Base-by-base conservation (phyloP, 257 asterid species). In the Prunella vulgaris region DNA sequence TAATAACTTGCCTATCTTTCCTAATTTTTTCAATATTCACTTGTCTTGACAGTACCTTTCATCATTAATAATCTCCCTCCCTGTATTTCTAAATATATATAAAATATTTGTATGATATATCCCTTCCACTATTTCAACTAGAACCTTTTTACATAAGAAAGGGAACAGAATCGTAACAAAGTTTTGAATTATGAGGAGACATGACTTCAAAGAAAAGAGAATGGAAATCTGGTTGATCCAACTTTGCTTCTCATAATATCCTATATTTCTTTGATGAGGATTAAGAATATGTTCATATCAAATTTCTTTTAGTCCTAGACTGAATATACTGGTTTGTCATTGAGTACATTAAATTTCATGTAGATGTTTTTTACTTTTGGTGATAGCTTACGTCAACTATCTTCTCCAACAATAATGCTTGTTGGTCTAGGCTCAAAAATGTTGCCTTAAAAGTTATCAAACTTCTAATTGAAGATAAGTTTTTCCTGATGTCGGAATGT, bases 1-100 rank as follows among this genome's bases (percentile, higher is more conserved):
- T 49, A 42, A 8, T 61, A 59, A 40, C 28, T 30, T 69, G 17
- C 21, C 62, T 60, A 64, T 76, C 73, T 61, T 51, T 58, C 22
- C 46, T 46, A 22, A 22, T 21, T 17, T 21, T 17, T 60, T 8
- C 12, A 54, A 62, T 20, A 35, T 56, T 21, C 1, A 46, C 52
- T 2, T 15, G 59, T 44, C 60, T 18, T 30, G 52, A 56, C 27
- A 7, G 59, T 64, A 21, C 51, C 57, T 54, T 46, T 40, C 60
- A 28, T 54, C 60, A 25, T 51, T 21, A 49, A 67, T 53, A 44
- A 17, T 8, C 27, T 14, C 14, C 30, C 21, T 7, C 12, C 17
- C 64, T 10, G 48, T 15, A 3, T 60, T 1, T 28, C 3, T 28
- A 14, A 24, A 14, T 59, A 27, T n/a, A 3, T 58, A 32, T 60